Conservation (phyloP, 2,329 filamentous ascomycete genomes). For the Acrocalymma vagum region DNA sequence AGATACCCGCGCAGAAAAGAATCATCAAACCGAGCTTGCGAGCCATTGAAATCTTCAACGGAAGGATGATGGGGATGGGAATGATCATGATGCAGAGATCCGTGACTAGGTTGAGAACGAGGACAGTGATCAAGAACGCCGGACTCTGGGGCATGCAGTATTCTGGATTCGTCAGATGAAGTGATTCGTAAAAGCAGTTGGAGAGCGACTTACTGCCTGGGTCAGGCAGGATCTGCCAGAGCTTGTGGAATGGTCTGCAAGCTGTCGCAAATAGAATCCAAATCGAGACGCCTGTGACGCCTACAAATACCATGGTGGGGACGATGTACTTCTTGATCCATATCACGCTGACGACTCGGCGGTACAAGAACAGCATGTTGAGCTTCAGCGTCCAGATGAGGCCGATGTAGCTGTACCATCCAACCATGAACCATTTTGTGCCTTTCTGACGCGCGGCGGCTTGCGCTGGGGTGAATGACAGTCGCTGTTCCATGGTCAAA, state of each 20-base stretch:
- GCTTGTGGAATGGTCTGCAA: conserved; percentile 44
- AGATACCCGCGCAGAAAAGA: conserved; percentile 44
- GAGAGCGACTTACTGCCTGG: conserved; percentile 42
- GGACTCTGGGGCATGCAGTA: conserved; percentile 45
- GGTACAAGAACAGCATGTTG: conserved; percentile 53
- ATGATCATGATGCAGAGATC: conserved; percentile 48
- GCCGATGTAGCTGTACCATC: conserved; percentile 43
- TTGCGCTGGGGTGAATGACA: conserved; percentile 36
- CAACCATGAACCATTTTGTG: conserved; percentile 48
- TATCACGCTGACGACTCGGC: conserved; percentile 45
- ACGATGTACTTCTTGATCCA: conserved; percentile 49
- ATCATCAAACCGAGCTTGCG: conserved; percentile 42
- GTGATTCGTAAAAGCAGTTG: not conserved
- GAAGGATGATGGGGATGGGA: conserved; percentile 44
- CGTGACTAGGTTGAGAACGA: conserved; percentile 45
- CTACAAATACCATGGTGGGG: conserved; percentile 44
- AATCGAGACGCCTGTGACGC: conserved; percentile 32
- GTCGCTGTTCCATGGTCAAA: conserved; percentile 43
- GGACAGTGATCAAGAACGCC: conserved; percentile 40
- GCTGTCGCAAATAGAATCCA: conserved; percentile 24
- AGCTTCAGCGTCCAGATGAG: conserved; percentile 53
- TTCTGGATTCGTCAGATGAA: not conserved
- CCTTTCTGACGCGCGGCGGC: conserved; percentile 38
- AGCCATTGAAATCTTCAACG: conserved; percentile 33
- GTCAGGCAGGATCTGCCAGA: conserved; percentile 50